These are phyloP conservation scores for Wickerhamiella spandovensis DNA, from an alignment of 805 yeast species.

Conservation along the genomic window DNA sequence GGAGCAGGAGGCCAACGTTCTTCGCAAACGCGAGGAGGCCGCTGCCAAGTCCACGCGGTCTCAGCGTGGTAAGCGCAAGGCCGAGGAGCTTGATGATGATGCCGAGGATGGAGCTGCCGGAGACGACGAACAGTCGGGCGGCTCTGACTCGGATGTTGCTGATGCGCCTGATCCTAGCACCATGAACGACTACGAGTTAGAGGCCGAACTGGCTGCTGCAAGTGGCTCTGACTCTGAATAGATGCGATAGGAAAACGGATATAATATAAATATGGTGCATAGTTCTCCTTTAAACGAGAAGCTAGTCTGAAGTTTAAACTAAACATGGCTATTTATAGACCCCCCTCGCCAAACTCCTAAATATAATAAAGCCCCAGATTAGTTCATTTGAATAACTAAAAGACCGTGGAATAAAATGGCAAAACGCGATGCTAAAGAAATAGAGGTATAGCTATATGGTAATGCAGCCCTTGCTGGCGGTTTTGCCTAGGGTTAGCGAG, in stretches of 20 bases:
- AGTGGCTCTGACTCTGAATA: not conserved
- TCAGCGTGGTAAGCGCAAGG: slow-evolving; percentile 35
- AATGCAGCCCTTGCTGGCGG: no score
- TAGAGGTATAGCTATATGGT: no score
- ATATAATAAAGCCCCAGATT: no score
- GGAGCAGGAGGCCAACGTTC: slow-evolving; percentile 67
- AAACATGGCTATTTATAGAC: not conserved
- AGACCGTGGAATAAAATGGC: no score
- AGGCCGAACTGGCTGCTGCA: slow-evolving; percentile 18
- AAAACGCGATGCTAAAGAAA: no score
- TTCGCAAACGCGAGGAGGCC: slow-evolving; percentile 55
- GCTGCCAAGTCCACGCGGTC: slow-evolving; percentile 61
- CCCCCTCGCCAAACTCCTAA: no score
- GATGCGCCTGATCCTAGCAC: slow-evolving; percentile 35
- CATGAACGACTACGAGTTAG: slow-evolving; percentile 24
- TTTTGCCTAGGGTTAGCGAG: not conserved
- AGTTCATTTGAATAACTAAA: no score
- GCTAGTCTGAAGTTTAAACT: not conserved
- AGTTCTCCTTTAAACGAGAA: not conserved
- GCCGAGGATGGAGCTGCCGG: slow-evolving; percentile 7
- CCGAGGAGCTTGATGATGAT: slow-evolving; percentile 11
- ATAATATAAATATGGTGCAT: no score
- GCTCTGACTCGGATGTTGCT: not conserved
- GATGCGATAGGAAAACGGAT: no score
- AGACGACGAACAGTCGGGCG: slow-evolving; percentile 19